Base-by-base conservation (phyloP, 2,329 filamentous ascomycete species). In the Diplodia scrobiculata region DNA sequence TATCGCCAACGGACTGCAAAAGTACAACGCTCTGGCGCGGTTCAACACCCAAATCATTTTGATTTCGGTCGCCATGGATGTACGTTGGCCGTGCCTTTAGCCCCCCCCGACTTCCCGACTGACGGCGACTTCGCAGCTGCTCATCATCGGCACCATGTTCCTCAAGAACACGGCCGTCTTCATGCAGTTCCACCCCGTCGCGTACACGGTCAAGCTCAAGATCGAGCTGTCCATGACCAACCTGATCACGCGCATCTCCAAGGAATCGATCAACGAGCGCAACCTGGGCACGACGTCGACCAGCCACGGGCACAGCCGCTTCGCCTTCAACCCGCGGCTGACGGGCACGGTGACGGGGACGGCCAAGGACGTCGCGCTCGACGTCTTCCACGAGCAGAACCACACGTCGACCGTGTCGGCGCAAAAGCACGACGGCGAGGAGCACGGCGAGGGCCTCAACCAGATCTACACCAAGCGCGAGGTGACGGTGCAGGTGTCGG, bases 171-270 rank as follows among this genome's bases (percentile, higher is more conserved):
- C 36, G 14, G 53, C 54, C 58, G 51, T 67, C 17, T 65, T 74
- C 70, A 74, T 79, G 55, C 77, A 79, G 67, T 79, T 80, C 71
- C 77, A 80, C 65, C 78, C 78, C 0, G 73, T 80, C 14, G 75
- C 75, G 4, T 80, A 80, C 70, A 78, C 79, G 53, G 76, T 80
- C 47, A 80, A 77, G 66, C 76, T 80, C 64, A 79, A 80, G 69
- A 80, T 80, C 66, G 79, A 81, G 71, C 78, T 80, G 76, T 75
- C 74, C 67, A 80, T 81, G 78, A 78, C 79, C 6, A 75, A 76
- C 1, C 73, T 80, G 7, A 78, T 80, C 65, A 75, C 75, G 4
- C 60, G 60, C 21, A 63, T 63, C 50, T 52, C 60, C 60, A 52
- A 63, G 21, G 60, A 63, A 17, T 63, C 60, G 17, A 53, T 63